Evolutionary conservation across 2,329 filamentous ascomycete genomes (phyloP).

Genomic region (Magnaporthiopsis rhizophila): DNA sequence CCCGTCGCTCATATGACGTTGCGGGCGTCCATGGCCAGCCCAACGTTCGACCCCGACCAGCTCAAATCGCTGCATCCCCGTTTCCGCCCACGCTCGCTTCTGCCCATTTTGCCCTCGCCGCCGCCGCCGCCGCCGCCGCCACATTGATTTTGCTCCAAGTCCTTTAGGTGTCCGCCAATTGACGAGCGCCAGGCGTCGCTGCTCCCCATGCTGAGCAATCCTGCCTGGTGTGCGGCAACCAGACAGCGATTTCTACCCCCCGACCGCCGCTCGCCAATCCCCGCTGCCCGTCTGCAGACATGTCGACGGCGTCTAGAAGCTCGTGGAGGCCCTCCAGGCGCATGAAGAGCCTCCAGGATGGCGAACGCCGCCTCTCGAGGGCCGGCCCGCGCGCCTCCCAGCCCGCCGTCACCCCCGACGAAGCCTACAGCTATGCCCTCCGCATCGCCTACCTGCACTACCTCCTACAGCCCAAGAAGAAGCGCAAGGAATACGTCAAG

Average conservation of each 20-base stretch:
- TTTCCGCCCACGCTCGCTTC: background rate
- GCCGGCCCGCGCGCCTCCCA: constrained; percentile 38
- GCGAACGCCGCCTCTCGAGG: constrained; percentile 31
- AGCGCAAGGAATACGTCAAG: constrained; percentile 79
- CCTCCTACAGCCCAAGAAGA: constrained; percentile 82
- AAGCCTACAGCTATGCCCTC: constrained; percentile 86
- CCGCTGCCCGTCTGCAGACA: constrained; percentile 17
- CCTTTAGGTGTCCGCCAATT: background rate
- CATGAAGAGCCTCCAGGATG: constrained; percentile 33
- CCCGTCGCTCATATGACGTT: constrained; percentile 8
- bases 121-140: too few species aligned
- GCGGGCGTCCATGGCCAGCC: background rate
- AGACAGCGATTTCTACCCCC: background rate
- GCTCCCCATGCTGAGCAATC: background rate
- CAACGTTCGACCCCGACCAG: background rate
- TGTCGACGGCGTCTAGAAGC: constrained; percentile 44
- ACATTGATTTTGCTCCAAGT: background rate
- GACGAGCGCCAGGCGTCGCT: background rate
- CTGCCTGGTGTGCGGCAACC: background rate
- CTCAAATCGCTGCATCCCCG: background rate
- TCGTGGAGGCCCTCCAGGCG: constrained; percentile 38
- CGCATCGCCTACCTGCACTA: constrained; percentile 88
- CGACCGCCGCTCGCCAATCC: background rate
- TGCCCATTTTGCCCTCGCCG: background rate
- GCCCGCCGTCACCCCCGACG: constrained; percentile 54